Base-by-base conservation (phyloP, 2,329 filamentous ascomycete genomes). In the Claviceps fusiformis region DNA sequence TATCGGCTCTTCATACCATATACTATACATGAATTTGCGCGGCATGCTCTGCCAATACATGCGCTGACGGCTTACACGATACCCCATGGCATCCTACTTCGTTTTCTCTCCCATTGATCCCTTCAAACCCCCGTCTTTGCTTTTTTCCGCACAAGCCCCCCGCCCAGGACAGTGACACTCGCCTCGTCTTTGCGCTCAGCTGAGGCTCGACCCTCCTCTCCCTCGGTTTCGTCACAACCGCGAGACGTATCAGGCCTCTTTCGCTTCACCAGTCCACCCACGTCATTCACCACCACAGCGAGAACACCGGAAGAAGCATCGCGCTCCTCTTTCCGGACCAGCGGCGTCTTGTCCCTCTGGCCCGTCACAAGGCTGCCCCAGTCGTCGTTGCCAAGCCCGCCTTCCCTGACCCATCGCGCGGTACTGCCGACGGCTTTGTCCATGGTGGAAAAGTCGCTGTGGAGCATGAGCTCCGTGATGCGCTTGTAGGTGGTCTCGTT, bases 361-460 rank as follows among this genome's bases (percentile, higher is more conserved):
- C 82, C 82, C 3, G 68, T 64, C 1, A 85, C 69, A 0, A 70
- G 67, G 9, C 75, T 64, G 0, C 78, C 78, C 81, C 80, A 85
- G 24, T 66, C 62, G 1, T 72, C 61, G 1, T 72, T 67, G 0
- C 77, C 76, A 55, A 75, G 71, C 17, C 77, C 78, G 1, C 85
- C 81, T 63, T 92, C 86, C 15, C 76, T 76, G 47, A 83, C 75
- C 87, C 87, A 93, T 54, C 85, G 80, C 53, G 69, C 71, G 2
- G 87, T 88, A 62, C 86, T 89, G 37, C 75, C 73, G 1, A 71
- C 72, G 0, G 85, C 83, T 50, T 85, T 78, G 11, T 80, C 78
- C 3, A 82, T 68, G 9, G 78, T 85, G 1, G 81, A 75, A 67
- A 93, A 93, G 66, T 90, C 86, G 0, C 90, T 78, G 56, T 85